Conservation (phyloP, 2,329 filamentous ascomycete genomes). For the Aspergillus ochraceus region DNA sequence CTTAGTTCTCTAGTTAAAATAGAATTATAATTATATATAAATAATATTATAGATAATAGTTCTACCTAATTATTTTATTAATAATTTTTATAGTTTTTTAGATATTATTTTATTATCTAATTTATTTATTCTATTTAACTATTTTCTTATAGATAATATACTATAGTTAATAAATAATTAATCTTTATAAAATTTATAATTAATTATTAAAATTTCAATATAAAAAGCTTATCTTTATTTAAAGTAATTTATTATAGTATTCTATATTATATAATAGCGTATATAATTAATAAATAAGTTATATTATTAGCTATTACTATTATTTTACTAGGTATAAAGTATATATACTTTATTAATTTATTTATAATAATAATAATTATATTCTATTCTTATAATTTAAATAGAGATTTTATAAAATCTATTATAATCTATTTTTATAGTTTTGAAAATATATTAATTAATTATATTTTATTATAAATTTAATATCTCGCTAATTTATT, state of each 20-base stretch:
- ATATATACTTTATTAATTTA: not conserved
- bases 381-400: too few species aligned
- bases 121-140: constrained; percentile 4
- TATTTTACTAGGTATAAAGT: not conserved
- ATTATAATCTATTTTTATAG: too few species aligned
- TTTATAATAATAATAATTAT: too few species aligned
- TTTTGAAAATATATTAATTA: too few species aligned
- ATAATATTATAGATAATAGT: too few species aligned
- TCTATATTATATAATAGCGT: not conserved
- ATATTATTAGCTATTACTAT: not conserved
- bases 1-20: too few species aligned
- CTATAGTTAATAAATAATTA: not conserved
- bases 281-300: not conserved
- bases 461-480: not conserved
- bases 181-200: not conserved
- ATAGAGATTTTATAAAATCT: too few species aligned
- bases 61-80: not conserved
- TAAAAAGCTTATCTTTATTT: constrained; percentile 6
- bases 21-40: too few species aligned
- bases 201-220: constrained; percentile 1
- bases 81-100: constrained; percentile 9
- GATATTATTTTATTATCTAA: constrained; percentile 5
- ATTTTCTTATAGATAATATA: constrained; percentile 4
- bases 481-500: not conserved
- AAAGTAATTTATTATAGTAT: constrained; percentile 1